Conservation (phyloP, 2,329 filamentous ascomycete species). For the Exophiala aquamarina region DNA sequence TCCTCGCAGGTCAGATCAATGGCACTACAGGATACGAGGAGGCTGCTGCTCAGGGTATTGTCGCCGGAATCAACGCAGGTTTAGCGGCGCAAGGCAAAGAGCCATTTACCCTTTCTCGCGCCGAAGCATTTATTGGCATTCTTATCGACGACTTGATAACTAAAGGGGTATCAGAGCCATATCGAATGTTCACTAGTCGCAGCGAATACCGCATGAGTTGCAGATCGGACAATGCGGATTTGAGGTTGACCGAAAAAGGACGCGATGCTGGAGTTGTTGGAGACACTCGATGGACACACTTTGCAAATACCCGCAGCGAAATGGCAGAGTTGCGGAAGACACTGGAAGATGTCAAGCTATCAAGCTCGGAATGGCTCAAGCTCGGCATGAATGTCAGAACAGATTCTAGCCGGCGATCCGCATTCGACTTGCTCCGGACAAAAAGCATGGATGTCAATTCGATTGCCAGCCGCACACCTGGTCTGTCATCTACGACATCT, state of each 20-base stretch:
- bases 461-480: constrained; percentile 49
- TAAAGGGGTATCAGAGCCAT: constrained; percentile 94
- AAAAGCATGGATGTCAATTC: constrained; percentile 56
- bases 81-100: constrained; percentile 68
- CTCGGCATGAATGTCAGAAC: constrained; percentile 68
- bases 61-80: constrained; percentile 93
- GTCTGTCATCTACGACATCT: constrained; percentile 33
- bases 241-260: constrained; percentile 77
- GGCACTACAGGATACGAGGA: constrained; percentile 98
- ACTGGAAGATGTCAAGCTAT: constrained; percentile 60
- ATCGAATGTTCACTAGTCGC: constrained; percentile 95
- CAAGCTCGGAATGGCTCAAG: constrained; percentile 65
- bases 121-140: constrained; percentile 94
- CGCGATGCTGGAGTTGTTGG: constrained; percentile 73
- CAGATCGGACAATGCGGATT: constrained; percentile 90
- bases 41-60: constrained; percentile 86
- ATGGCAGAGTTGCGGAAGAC: constrained; percentile 65
- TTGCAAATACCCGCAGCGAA: constrained; percentile 63
- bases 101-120: constrained; percentile 69
- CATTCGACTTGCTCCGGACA: constrained; percentile 76
- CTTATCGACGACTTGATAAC: constrained; percentile 98
- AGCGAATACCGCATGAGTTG: constrained; percentile 94
- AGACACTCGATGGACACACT: constrained; percentile 74
- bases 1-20: constrained; percentile 94
- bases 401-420: constrained; percentile 67